These are phyloP conservation scores for Chloranthus sessilifolius DNA, from an alignment of 164 flowering plant genomes.

Conservation along the genomic window DNA sequence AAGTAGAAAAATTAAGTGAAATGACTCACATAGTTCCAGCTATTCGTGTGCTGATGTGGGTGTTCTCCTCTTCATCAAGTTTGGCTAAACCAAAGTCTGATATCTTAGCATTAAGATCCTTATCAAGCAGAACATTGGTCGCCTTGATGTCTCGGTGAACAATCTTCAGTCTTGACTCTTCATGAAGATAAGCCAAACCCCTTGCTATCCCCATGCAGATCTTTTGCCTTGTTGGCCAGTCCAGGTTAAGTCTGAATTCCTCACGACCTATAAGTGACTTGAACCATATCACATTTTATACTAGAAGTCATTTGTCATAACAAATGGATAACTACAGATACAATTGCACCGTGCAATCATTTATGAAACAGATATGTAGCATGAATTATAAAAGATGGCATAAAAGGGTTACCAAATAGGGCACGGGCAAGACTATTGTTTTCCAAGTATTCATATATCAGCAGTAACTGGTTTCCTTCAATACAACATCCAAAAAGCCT, in stretches of 20 bases:
- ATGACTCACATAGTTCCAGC: conserved; percentile 57
- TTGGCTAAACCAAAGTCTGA: conserved; percentile 70
- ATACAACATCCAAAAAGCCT: conserved; percentile 49
- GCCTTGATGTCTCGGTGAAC: conserved; percentile 71
- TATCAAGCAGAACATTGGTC: conserved; percentile 56
- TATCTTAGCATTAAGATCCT: conserved; percentile 49
- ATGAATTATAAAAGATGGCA: neutral
- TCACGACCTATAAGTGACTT: conserved; percentile 27
- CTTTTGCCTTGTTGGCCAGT: conserved; percentile 54
- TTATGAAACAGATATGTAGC: neutral
- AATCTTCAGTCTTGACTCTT: conserved; percentile 58
- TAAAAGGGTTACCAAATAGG: conserved; percentile 32
- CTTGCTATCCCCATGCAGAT: conserved; percentile 56
- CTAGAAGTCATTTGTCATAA: too few species aligned
- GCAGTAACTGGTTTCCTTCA: conserved; percentile 41
- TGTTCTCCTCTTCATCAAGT: conserved; percentile 53
- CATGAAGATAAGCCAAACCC: conserved; percentile 61
- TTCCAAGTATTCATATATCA: conserved; percentile 56
- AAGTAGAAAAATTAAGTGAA: neutral
- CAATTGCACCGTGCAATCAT: neutral
- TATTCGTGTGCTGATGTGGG: conserved; percentile 57
- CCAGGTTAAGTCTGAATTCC: conserved; percentile 25
- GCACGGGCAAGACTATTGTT: conserved; percentile 49
- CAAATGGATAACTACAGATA: neutral
- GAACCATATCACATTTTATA: neutral